These are phyloP conservation scores for Colletotrichum sp. DNA, from an alignment of 2,329 filamentous ascomycete genomes.

Conservation along the genomic window DNA sequence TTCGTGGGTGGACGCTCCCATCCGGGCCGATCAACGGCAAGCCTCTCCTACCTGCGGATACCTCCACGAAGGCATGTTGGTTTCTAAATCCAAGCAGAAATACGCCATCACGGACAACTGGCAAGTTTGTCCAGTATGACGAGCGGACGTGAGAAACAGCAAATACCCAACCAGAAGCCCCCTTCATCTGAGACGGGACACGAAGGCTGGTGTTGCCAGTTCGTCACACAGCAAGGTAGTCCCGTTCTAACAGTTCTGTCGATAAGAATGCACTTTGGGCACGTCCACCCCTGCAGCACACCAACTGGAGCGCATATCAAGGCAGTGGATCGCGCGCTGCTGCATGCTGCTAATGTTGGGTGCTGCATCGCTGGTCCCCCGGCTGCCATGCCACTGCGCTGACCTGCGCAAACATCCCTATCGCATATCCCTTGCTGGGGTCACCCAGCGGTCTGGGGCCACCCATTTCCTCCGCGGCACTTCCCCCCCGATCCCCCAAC, in stretches of 20 bases:
- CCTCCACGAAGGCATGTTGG: background rate
- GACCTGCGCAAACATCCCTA: background rate
- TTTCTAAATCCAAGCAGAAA: background rate
- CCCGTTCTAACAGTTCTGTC: background rate
- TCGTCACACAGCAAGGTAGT: background rate
- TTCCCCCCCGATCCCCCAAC: background rate
- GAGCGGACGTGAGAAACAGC: background rate
- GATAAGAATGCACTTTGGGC: background rate
- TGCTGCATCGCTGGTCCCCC: background rate
- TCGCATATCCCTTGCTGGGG: constrained; percentile 5
- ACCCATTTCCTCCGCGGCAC: background rate
- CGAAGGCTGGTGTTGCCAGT: background rate
- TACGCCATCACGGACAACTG: background rate
- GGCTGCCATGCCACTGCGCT: background rate
- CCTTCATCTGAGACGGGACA: background rate
- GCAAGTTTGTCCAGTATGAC: background rate
- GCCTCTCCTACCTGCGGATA: background rate
- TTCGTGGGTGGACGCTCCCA: background rate
- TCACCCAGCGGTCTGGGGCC: constrained; percentile 1
- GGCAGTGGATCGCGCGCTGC: background rate
- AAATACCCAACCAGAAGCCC: background rate
- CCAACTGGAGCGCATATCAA: background rate
- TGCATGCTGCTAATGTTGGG: background rate
- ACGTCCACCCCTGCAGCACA: background rate
- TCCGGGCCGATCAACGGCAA: background rate